Evolutionary conservation across 495 filamentous ascomycete genomes (phyloP).

Genomic region (Xylaria cubensis): DNA sequence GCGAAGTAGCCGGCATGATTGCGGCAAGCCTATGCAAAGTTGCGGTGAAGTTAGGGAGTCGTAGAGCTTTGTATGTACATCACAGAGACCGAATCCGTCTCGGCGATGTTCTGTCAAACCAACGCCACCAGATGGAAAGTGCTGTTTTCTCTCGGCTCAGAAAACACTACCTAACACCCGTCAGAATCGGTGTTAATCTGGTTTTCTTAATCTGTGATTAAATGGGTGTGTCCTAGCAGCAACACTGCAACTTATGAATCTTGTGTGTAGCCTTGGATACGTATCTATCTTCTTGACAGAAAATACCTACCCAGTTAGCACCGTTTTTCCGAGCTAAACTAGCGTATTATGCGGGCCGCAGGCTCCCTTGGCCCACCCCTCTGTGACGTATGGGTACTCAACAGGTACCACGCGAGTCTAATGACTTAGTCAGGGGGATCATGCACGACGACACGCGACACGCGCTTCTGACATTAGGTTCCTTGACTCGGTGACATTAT

Average conservation of each 20-base stretch:
- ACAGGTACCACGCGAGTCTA: neutral
- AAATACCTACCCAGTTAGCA: too few species aligned
- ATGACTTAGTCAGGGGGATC: conserved; percentile 10
- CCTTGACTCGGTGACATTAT: neutral
- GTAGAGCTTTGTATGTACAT: neutral
- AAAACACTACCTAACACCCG: neutral
- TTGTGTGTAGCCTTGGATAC: too few species aligned
- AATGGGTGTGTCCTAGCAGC: too few species aligned
- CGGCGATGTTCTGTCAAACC: neutral
- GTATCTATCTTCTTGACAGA: too few species aligned
- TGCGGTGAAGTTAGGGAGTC: neutral
- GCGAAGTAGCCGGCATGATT: neutral
- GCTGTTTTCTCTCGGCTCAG: neutral
- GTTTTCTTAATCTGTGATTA: too few species aligned
- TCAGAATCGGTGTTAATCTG: neutral
- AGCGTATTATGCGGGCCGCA: too few species aligned
- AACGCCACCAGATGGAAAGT: neutral
- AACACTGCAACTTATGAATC: too few species aligned
- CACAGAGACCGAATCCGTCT: too few species aligned
- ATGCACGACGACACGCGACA: conserved; percentile 12
- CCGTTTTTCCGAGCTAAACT: too few species aligned
- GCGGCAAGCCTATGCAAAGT: neutral
- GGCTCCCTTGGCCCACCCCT: too few species aligned
- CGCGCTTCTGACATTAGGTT: conserved; percentile 3
- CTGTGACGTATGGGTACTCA: too few species aligned